These are phyloP conservation scores for Mycena metata DNA, from an alignment of 768 basidiomycete species.

Conservation along the genomic window DNA sequence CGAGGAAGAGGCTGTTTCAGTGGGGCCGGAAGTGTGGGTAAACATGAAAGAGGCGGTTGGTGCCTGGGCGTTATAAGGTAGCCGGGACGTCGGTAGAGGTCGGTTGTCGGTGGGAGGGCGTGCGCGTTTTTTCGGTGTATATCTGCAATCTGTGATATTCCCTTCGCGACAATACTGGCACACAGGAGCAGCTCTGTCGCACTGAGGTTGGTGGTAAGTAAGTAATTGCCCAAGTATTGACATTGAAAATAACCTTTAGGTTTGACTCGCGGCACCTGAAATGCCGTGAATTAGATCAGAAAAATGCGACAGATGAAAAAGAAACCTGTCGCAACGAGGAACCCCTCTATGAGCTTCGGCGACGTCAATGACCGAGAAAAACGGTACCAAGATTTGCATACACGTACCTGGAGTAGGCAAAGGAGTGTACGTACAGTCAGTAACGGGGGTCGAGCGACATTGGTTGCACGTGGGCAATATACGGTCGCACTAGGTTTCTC, in stretches of 20 bases:
- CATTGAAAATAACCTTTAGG: conserved; percentile 64
- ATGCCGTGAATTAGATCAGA: neutral
- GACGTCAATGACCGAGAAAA: neutral
- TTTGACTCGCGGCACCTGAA: conserved; percentile 70
- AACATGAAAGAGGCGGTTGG: conserved; percentile 40
- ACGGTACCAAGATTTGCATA: neutral
- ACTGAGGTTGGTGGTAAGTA: conserved; percentile 54
- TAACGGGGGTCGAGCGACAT: conserved; percentile 72
- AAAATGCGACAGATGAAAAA: neutral
- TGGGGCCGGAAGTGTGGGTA: conserved; percentile 35
- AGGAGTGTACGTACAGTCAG: conserved; percentile 80
- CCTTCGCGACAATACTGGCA: conserved; percentile 76
- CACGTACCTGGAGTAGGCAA: conserved; percentile 67
- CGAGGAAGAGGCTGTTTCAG: conserved; percentile 11
- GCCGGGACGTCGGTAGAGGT: conserved; percentile 20
- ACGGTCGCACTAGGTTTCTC: conserved; percentile 69
- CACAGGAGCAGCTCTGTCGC: conserved; percentile 78
- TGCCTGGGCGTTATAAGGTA: conserved; percentile 38
- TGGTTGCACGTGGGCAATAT: conserved; percentile 80
- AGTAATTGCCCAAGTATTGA: conserved; percentile 8
- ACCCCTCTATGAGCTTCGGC: conserved; percentile 75
- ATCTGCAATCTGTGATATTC: conserved; percentile 71
- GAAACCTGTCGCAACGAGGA: conserved; percentile 72
- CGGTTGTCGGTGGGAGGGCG: conserved; percentile 58
- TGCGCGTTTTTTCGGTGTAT: conserved; percentile 79